phyloP scores from a whole-genome alignment of 169 alveolate genomes.

The Eimeria mitis region DNA sequence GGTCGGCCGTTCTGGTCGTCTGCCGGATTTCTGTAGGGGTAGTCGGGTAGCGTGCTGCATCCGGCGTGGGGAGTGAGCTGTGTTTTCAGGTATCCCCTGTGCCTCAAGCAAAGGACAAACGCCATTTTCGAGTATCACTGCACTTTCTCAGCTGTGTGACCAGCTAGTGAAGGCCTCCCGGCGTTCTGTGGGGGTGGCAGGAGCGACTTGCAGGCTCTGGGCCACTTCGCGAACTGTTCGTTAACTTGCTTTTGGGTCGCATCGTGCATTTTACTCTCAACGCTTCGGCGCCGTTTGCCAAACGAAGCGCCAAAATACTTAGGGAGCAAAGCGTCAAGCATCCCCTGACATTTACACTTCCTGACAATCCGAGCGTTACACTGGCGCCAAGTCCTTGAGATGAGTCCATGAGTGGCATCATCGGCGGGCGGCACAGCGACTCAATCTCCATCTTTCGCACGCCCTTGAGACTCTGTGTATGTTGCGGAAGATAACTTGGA shows the following conservation, averaged over 20 bases:
- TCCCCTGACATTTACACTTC: conserved; percentile 20
- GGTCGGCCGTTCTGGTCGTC: not conserved
- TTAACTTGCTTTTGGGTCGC: not conserved
- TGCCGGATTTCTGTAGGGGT: not conserved
- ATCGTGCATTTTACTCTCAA: not conserved
- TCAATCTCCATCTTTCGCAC: not conserved
- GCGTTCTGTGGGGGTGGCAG: conserved; percentile 70
- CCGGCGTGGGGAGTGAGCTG: not conserved
- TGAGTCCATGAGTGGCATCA: not conserved
- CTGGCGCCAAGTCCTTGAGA: not conserved
- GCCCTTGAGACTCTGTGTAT: not conserved
- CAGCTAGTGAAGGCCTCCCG: conserved; percentile 25
- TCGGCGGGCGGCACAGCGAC: not conserved
- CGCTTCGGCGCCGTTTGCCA: not conserved
- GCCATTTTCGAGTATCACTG: not conserved
- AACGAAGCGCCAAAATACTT: not conserved
- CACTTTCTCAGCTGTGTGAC: not conserved
- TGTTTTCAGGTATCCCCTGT: conserved; percentile 41
- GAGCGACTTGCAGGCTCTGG: conserved; percentile 42
- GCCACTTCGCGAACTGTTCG: conserved; percentile 50
- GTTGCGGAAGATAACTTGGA: conserved; percentile 11
- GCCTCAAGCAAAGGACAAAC: not conserved
- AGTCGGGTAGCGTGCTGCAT: not conserved
- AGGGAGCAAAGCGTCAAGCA: not conserved
- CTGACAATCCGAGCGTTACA: not conserved